These are phyloP conservation scores for Myxozyma vanderwaltii DNA, from an alignment of 805 yeast genomes.

Conservation along the genomic window DNA sequence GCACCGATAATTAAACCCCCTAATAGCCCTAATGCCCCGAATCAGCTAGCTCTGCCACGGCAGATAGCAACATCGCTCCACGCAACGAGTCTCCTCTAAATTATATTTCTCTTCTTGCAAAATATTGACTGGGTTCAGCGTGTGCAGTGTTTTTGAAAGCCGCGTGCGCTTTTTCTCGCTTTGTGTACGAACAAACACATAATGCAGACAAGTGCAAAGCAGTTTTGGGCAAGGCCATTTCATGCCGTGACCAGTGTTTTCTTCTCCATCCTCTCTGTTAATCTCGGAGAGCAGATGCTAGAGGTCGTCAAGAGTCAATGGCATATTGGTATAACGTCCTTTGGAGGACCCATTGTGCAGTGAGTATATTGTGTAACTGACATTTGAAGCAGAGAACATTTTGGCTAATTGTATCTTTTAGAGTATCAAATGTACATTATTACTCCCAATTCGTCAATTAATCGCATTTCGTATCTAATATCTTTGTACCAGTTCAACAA, in stretches of 20 bases:
- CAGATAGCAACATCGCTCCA: no score
- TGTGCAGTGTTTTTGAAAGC: no score
- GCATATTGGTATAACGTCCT: constrained; percentile 31
- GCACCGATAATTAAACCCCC: no score
- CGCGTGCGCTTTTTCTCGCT: background rate
- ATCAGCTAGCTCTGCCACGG: no score
- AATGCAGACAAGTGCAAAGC: background rate
- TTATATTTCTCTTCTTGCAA: no score
- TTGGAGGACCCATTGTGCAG: constrained; percentile 31
- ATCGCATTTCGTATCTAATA: background rate
- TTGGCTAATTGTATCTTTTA: background rate
- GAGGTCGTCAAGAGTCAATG: constrained; percentile 29
- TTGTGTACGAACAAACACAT: no score
- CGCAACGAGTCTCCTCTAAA: no score
- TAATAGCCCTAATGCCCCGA: no score
- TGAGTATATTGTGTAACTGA: background rate
- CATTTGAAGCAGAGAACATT: background rate
- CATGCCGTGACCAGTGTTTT: background rate
- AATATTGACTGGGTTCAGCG: no score
- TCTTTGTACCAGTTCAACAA: constrained; percentile 13
- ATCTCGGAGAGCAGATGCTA: constrained; percentile 15
- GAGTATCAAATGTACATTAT: constrained; percentile 7
- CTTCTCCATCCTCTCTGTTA: background rate
- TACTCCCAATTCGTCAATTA: background rate
- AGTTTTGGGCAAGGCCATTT: constrained; percentile 1